Evolutionary conservation across 257 asterid genomes (phyloP).

Genomic region (Coffea eugenioides): DNA sequence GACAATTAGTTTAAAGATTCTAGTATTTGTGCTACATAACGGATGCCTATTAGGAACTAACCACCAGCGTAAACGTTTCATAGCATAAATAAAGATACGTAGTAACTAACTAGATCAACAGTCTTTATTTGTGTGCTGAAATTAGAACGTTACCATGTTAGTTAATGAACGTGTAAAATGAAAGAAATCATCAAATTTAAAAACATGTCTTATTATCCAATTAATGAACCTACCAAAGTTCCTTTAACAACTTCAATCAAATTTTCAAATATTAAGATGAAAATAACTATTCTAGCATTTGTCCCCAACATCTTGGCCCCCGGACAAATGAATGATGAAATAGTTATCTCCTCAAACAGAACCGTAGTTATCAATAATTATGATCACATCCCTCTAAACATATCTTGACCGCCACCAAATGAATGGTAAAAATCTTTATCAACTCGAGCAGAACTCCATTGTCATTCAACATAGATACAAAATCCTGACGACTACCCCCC

Average conservation of each 20-base stretch:
- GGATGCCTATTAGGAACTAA: background rate
- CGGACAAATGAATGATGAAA: background rate
- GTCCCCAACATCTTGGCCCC: background rate
- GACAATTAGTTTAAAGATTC: background rate
- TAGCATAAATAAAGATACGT: background rate
- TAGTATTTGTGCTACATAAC: background rate
- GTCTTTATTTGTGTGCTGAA: background rate
- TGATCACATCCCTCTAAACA: background rate
- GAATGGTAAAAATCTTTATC: background rate
- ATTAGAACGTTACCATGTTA: background rate
- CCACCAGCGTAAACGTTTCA: background rate
- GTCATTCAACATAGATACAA: background rate
- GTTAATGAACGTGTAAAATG: background rate
- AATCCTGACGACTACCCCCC: background rate
- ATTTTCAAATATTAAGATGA: background rate
- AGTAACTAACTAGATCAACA: background rate
- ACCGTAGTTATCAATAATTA: background rate
- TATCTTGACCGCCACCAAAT: background rate
- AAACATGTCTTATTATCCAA: background rate
- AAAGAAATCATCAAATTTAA: background rate
- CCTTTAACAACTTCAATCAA: background rate
- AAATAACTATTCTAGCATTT: background rate
- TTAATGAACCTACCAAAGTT: background rate
- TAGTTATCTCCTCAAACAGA: background rate
- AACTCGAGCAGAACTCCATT: background rate